Conservation (phyloP, 305 asterid species). For the Fraxinus paxiana region DNA sequence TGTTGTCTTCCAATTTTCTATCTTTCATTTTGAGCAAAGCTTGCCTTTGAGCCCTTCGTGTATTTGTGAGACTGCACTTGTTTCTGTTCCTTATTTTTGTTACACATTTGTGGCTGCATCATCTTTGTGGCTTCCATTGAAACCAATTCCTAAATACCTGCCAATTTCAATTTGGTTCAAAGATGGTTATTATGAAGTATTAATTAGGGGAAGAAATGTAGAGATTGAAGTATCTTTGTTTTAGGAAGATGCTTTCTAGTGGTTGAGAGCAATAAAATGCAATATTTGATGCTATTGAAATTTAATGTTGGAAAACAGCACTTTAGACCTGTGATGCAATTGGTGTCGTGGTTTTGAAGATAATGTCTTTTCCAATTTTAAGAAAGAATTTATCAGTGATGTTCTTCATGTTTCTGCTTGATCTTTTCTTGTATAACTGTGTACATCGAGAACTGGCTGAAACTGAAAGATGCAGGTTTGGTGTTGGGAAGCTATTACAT, state of each 20-base stretch:
- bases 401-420: not conserved
- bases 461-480: not conserved
- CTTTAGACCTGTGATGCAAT: not conserved
- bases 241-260: not conserved
- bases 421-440: not conserved
- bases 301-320: not conserved
- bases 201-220: not conserved
- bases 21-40: not conserved
- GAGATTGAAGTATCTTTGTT: not conserved
- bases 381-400: not conserved
- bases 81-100: not conserved
- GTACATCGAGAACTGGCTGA: not conserved
- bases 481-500: not conserved
- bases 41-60: not conserved
- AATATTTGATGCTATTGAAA: not conserved
- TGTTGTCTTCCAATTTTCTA: slow-evolving; percentile 10
- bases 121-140: not conserved
- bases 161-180: not conserved
- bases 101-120: not conserved
- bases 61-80: not conserved
- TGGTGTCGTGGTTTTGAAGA: not conserved
- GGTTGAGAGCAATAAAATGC: not conserved
- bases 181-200: not conserved
- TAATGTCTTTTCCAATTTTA: not conserved
- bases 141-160: not conserved